Base-by-base conservation (phyloP, 2,329 filamentous ascomycete species). In the Ascochyta pisi region DNA sequence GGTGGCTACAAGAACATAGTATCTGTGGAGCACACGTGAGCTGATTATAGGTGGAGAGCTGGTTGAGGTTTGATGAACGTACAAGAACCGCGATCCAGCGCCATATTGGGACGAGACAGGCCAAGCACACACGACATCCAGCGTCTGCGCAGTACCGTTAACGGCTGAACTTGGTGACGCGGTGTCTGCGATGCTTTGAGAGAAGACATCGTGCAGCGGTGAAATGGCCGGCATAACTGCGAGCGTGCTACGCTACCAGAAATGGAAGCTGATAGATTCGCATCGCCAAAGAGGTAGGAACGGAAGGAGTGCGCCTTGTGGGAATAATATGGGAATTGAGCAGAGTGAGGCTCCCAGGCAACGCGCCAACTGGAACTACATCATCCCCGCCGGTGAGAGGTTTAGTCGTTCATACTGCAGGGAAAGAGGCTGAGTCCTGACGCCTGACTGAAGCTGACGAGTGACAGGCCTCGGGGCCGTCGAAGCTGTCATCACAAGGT, bases 1-100 rank as follows among this genome's bases (percentile, higher is more conserved):
- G 2, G 85, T 81, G 44, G 83, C 80, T 45, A 89, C 82, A 1
- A 89, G 81, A 39, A 84, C 79, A 67, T 90, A 89, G 69, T 89
- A 66, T 56, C 66, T 68, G 42, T 47, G 42, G 35, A 29, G 5
- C 38, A 87, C 57, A 84, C 85, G 58, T 53, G 15, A 58, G 37
- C 48, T 31, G 40, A 52, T 52, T 45, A 61, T 61, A 50, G 58
- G 60, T 8, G 24, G 34, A 23, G n/a, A 13, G 22, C 26, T 26
- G 40, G 19, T 6, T 9, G 10, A 42, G 12, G 29, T 10, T 31
- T 35, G 43, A 24, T 43, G 13, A 45, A 49, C 56, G 56, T 67
- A 84, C 79, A 86, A 66, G 34, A 83, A 69, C 60, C 84, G 75
- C 0, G 82, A 81, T 0, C 84, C 84, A 4, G 81, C 75, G 0